These are phyloP conservation scores for Letharia columbiana DNA, from an alignment of 495 filamentous ascomycete species.

Conservation along the genomic window DNA sequence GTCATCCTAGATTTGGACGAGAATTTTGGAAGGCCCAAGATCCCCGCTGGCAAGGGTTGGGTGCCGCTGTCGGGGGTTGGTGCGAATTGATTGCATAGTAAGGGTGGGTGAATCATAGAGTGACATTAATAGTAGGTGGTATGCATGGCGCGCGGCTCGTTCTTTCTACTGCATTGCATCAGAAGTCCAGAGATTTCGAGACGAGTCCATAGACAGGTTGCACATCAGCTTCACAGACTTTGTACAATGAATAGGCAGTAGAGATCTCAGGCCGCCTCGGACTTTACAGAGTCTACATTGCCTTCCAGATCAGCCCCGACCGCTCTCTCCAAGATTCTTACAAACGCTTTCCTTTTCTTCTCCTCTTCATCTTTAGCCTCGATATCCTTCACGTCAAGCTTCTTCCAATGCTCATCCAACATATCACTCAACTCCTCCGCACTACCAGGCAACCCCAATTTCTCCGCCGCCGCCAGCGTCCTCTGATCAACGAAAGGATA, in stretches of 20 bases:
- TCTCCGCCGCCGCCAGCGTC: constrained; percentile 22
- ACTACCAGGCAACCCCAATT: constrained; percentile 27
- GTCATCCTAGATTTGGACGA: constrained; percentile 91
- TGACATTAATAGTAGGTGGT: background rate
- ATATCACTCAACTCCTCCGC: constrained; percentile 24
- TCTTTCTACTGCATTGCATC: background rate
- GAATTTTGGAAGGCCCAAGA: constrained; percentile 65
- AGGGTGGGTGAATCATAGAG: background rate
- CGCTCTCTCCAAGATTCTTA: constrained; percentile 21
- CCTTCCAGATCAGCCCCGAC: constrained; percentile 23
- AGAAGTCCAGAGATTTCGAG: background rate
- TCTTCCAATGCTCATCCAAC: constrained; percentile 27
- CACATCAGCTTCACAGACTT: background rate
- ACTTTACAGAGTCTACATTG: constrained; percentile 19
- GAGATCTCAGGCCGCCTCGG: constrained; percentile 8
- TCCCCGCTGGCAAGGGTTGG: constrained; percentile 48
- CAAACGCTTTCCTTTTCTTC: constrained; percentile 22
- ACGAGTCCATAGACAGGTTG: background rate
- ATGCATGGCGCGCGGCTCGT: constrained; percentile 8
- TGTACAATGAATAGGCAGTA: constrained; percentile 9
- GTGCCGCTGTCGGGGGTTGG: constrained; percentile 35
- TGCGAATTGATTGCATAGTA: background rate
- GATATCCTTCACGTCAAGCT: constrained; percentile 21
- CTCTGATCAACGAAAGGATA: constrained; percentile 31
- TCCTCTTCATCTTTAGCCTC: constrained; percentile 17